Conservation (phyloP, 2,329 filamentous ascomycete species). For the Ceratocystis diversiconidia region DNA sequence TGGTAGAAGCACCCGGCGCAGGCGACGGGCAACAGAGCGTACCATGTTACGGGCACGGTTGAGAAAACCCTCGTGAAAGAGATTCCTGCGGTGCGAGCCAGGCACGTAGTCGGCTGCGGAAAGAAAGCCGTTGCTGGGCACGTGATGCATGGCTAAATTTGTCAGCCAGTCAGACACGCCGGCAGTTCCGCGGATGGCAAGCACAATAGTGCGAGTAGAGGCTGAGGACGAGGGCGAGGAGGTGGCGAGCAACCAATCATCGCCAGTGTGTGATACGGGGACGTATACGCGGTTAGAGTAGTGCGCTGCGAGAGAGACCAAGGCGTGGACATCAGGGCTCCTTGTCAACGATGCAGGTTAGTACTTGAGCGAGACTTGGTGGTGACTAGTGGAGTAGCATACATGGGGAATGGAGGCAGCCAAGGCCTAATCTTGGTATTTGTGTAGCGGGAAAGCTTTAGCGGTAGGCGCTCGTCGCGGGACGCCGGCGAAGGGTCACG, state of each 20-base stretch:
- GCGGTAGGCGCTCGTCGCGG: slow-evolving; percentile 34
- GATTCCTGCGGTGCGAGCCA: slow-evolving; percentile 39
- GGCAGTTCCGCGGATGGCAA: slow-evolving; percentile 69
- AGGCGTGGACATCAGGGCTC: slow-evolving; percentile 59
- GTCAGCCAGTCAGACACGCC: slow-evolving; percentile 78
- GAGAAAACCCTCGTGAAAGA: slow-evolving; percentile 70
- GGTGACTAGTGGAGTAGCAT: slow-evolving; percentile 22
- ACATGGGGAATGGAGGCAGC: slow-evolving; percentile 55
- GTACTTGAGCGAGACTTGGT: neutral
- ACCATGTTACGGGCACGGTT: slow-evolving; percentile 64
- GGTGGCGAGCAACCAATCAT: slow-evolving; percentile 64
- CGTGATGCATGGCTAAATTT: slow-evolving; percentile 58
- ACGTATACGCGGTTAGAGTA: slow-evolving; percentile 66
- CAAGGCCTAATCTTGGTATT: slow-evolving; percentile 60
- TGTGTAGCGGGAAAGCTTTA: slow-evolving; percentile 61
- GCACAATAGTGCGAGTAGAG: slow-evolving; percentile 56
- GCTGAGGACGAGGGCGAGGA: slow-evolving; percentile 30
- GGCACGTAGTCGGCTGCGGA: neutral
- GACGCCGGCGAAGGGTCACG: neutral
- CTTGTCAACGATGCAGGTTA: slow-evolving; percentile 27
- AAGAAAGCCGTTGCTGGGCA: slow-evolving; percentile 53
- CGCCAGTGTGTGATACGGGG: slow-evolving; percentile 57
- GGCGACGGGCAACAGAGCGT: slow-evolving; percentile 49
- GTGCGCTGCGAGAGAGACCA: slow-evolving; percentile 64
- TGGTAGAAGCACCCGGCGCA: slow-evolving; percentile 23